These are phyloP conservation scores for Delonix regia DNA, from an alignment of 306 rosid genomes.

Conservation along the genomic window DNA sequence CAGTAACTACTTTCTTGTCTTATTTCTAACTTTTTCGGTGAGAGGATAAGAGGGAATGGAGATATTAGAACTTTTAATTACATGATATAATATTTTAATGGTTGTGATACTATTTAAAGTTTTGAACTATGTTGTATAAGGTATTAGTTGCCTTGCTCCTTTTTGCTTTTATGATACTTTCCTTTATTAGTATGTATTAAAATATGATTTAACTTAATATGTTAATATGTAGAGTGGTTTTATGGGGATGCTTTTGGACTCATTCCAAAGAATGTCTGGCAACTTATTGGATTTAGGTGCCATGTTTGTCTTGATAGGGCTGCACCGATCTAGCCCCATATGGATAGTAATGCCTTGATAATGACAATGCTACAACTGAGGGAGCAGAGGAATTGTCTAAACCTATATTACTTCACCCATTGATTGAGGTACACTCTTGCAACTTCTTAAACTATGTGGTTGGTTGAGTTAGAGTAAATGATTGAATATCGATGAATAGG, in stretches of 20 bases:
- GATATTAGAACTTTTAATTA: conserved; percentile 13
- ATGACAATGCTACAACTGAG: conserved; percentile 54
- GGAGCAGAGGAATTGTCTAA: conserved; percentile 63
- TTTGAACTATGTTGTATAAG: conserved; percentile 9
- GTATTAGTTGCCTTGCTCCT: not conserved
- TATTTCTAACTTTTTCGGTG: conserved; percentile 8
- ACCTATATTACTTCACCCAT: conserved; percentile 50
- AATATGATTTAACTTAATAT: conserved; percentile 30
- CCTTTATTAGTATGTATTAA: conserved; percentile 27
- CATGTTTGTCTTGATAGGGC: conserved; percentile 66
- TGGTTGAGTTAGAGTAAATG: conserved; percentile 19
- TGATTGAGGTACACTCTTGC: conserved; percentile 56
- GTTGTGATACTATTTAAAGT: conserved; percentile 3
- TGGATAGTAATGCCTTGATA: conserved; percentile 50
- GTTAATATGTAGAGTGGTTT: conserved; percentile 77
- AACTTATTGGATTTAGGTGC: conserved; percentile 86
- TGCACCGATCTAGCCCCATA: conserved; percentile 80
- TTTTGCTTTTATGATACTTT: not conserved
- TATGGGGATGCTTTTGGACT: conserved; percentile 95
- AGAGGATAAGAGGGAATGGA: conserved; percentile 33
- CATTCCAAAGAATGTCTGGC: conserved; percentile 51
- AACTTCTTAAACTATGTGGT: conserved; percentile 5
- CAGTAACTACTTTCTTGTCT: conserved; percentile 53
- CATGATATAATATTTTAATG: conserved; percentile 4
- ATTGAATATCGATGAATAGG: conserved; percentile 4